Conservation (phyloP, 2,329 filamentous ascomycete species). For the Chrysoporthe austroafricana region DNA sequence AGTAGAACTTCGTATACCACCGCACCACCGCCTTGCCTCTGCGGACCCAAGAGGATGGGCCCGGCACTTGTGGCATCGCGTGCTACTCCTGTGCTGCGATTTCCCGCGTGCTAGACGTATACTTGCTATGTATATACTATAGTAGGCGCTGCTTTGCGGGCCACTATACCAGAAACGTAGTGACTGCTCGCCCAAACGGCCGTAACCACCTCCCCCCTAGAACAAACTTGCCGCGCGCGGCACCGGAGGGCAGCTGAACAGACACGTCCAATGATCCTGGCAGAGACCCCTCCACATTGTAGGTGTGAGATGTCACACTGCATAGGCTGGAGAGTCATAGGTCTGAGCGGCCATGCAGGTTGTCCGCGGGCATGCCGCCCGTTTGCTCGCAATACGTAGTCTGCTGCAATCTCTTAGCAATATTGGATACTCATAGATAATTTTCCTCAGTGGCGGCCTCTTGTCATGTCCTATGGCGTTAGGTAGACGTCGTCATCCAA, state of each 20-base stretch:
- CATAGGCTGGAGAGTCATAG: too few relatives aligned
- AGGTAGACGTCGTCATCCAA: too few relatives aligned
- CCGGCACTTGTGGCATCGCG: conserved; percentile 9
- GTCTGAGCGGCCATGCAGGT: too few relatives aligned
- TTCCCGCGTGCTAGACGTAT: conserved; percentile 7
- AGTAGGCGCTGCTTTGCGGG: conserved; percentile 7
- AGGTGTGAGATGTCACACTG: too few relatives aligned
- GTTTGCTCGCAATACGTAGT: too few relatives aligned
- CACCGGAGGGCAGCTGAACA: background rate
- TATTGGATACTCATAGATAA: too few relatives aligned
- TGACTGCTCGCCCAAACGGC: conserved; percentile 18
- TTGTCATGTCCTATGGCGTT: too few relatives aligned
- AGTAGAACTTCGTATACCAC: background rate
- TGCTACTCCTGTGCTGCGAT: conserved; percentile 18
- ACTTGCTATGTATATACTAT: too few relatives aligned
- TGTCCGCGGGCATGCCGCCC: too few relatives aligned
- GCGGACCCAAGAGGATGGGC: background rate
- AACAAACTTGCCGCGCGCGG: background rate
- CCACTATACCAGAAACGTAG: conserved; percentile 1
- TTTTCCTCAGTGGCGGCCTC: too few relatives aligned
- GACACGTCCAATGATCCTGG: background rate
- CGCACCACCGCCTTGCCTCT: background rate
- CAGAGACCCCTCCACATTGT: too few relatives aligned
- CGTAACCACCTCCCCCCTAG: conserved; percentile 8
- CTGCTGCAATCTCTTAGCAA: too few relatives aligned